phyloP scores from a whole-genome alignment of 1,139 yeast genomes.

The Suhomyces bokatorum region DNA sequence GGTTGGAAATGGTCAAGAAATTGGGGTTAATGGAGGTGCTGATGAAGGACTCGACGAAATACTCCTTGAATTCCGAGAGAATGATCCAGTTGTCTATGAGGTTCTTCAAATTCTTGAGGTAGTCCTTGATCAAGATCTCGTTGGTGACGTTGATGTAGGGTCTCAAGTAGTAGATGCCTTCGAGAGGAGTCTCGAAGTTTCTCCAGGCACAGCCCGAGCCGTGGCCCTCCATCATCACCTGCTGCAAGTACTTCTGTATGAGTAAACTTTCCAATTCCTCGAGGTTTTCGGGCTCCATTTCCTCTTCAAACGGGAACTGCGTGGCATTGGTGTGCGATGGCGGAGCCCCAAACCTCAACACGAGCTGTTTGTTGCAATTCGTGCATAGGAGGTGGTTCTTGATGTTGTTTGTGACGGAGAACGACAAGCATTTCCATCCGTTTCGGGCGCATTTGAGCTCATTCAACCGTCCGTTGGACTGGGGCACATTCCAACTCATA shows the following conservation, averaged over 20 bases:
- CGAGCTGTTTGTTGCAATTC: conserved; percentile 32
- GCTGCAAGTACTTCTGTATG: conserved; percentile 26
- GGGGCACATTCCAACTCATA: conserved; percentile 39
- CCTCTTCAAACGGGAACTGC: conserved; percentile 10
- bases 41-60: conserved; percentile 14
- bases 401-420: conserved; percentile 22
- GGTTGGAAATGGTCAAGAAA: conserved; percentile 29
- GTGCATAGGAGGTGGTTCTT: conserved; percentile 40
- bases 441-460: conserved; percentile 42
- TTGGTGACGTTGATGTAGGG: conserved; percentile 38
- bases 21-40: conserved; percentile 11
- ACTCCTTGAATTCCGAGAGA: conserved; percentile 17
- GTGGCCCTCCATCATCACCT: conserved; percentile 31
- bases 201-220: conserved; percentile 39
- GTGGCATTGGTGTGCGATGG: background rate
- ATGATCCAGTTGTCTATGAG: conserved; percentile 30
- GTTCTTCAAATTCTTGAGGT: conserved; percentile 29
- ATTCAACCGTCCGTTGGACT: conserved; percentile 18
- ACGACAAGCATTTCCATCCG: conserved; percentile 44
- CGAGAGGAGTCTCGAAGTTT: conserved; percentile 36
- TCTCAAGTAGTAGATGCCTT: conserved; percentile 38
- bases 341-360: conserved; percentile 26
- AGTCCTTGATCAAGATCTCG: conserved; percentile 28
- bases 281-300: conserved; percentile 6
- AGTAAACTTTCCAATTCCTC: conserved; percentile 26